phyloP scores from a whole-genome alignment of 2,329 filamentous ascomycete species.

The Mycosphaerella sp. region DNA sequence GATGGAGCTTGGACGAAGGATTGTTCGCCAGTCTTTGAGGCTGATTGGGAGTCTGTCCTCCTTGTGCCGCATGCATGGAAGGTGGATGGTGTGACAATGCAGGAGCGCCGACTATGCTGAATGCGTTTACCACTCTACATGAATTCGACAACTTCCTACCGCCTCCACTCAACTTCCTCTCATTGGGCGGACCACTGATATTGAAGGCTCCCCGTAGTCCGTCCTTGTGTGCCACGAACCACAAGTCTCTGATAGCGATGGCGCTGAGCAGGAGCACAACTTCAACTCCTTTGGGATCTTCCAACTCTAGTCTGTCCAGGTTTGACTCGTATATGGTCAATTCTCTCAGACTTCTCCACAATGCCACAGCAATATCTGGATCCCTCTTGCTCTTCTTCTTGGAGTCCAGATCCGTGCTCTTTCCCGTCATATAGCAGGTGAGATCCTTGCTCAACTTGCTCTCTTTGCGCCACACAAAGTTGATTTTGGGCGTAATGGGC shows the following conservation, averaged over 20 bases:
- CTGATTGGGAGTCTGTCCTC: neutral
- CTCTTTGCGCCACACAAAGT: conserved; percentile 86
- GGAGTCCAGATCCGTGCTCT: conserved; percentile 61
- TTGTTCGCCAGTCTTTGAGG: neutral
- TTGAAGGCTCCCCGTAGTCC: conserved; percentile 74
- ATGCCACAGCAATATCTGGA: conserved; percentile 88
- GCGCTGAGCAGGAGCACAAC: conserved; percentile 63
- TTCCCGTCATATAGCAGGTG: conserved; percentile 80
- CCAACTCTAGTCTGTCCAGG: conserved; percentile 79
- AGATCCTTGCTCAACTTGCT: conserved; percentile 80
- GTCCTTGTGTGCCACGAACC: conserved; percentile 42
- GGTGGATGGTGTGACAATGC: conserved; percentile 21
- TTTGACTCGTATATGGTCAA: conserved; percentile 93
- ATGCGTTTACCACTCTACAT: conserved; percentile 15
- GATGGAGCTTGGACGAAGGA: conserved; percentile 3
- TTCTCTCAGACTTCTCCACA: conserved; percentile 70
- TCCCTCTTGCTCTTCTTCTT: conserved; percentile 59
- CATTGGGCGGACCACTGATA: conserved; percentile 46
- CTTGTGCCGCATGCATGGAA: conserved; percentile 4
- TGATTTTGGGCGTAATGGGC: conserved; percentile 59
- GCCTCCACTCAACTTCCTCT: conserved; percentile 25
- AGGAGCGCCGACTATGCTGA: conserved; percentile 18
- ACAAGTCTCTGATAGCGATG: conserved; percentile 57
- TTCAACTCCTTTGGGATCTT: conserved; percentile 90
- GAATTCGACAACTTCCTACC: conserved; percentile 27